A percentile compares a stretch with the other conserved stretches of the same genome.
These are phyloP conservation scores for Talaromyces stipitatus DNA, from an alignment of 495 filamentous ascomycete species.

Conservation along the genomic window DNA sequence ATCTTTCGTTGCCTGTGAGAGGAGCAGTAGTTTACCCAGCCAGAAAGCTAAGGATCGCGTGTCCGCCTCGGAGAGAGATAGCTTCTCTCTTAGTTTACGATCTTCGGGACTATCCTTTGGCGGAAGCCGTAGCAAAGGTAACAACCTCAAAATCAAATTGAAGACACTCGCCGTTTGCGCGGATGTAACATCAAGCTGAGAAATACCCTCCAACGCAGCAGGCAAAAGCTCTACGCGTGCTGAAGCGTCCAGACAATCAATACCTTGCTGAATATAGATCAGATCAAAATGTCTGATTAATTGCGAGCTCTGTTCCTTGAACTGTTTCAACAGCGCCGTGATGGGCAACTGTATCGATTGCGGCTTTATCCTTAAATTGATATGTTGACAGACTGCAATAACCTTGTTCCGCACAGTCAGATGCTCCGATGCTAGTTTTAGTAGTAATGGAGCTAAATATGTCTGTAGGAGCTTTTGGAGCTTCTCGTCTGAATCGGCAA, in stretches of 20 bases:
- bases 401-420: constrained; percentile 79
- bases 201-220: constrained; percentile 62
- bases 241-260: constrained; percentile 56
- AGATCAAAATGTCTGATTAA: constrained; percentile 85
- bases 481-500: constrained; percentile 74
- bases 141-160: constrained; percentile 70
- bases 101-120: constrained; percentile 73
- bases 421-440: constrained; percentile 78
- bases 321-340: constrained; percentile 73
- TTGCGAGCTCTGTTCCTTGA: constrained; percentile 65
- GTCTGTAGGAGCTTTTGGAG: constrained; percentile 66
- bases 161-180: constrained; percentile 69
- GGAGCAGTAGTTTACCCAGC: constrained; percentile 73
- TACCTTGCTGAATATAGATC: constrained; percentile 79
- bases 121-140: constrained; percentile 66
- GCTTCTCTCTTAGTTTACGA: constrained; percentile 48
- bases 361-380: constrained; percentile 63
- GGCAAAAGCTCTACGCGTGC: constrained; percentile 66
- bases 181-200: constrained; percentile 51
- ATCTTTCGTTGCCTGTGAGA: constrained; percentile 40
- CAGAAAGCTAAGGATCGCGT: constrained; percentile 66
- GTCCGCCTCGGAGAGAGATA: constrained; percentile 65
- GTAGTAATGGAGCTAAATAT: constrained; percentile 72
- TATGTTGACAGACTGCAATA: constrained; percentile 64
- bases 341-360: constrained; percentile 78